Conservation (phyloP, 768 basidiomycete species). For the Naganishia kalamii region DNA sequence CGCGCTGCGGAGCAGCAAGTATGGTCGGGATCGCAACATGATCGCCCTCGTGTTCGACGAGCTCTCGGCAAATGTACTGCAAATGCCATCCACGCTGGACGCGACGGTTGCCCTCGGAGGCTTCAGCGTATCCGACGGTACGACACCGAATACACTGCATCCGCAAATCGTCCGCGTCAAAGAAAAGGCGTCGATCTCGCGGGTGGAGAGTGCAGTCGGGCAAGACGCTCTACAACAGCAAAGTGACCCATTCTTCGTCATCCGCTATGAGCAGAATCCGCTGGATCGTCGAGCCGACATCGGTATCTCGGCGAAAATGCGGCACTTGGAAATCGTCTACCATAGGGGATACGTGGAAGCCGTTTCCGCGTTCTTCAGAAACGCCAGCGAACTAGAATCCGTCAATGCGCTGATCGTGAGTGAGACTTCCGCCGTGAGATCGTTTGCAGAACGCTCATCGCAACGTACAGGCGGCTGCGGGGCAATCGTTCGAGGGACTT, state of each 20-base stretch:
- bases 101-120: constrained; percentile 75
- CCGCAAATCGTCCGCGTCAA: constrained; percentile 86
- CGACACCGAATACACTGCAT: constrained; percentile 68
- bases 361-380: constrained; percentile 84
- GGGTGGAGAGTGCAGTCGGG: constrained; percentile 24
- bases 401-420: constrained; percentile 79
- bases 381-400: constrained; percentile 87
- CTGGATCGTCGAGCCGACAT: constrained; percentile 86
- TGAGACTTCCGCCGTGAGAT: not conserved
- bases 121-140: constrained; percentile 86
- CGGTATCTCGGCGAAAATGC: constrained; percentile 79
- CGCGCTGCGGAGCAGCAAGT: constrained; percentile 68
- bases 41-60: constrained; percentile 80
- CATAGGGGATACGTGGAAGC: constrained; percentile 90
- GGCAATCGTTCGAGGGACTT: constrained; percentile 84
- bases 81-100: constrained; percentile 81
- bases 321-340: constrained; percentile 95
- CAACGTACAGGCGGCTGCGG: constrained; percentile 67
- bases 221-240: constrained; percentile 47
- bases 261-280: constrained; percentile 87
- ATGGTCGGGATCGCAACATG: constrained; percentile 59
- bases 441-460: constrained; percentile 10
- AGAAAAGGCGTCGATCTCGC: constrained; percentile 42
- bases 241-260: constrained; percentile 63
- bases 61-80: constrained; percentile 74